Base-by-base conservation (phyloP, 441 rosid genomes). In the Pelargonium citronellum region DNA sequence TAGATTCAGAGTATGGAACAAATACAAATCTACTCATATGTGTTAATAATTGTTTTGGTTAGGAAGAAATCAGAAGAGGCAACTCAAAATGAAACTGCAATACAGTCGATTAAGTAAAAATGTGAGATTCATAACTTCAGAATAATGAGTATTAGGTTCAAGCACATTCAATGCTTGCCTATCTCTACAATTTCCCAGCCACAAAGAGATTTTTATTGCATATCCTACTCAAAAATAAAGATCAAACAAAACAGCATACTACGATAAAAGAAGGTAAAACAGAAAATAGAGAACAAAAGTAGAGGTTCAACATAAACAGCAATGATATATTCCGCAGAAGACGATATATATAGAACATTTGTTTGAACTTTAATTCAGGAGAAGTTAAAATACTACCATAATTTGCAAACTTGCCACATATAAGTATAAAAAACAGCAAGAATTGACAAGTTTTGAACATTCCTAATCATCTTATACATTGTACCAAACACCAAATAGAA, bases 341-440 rank as follows among this genome's bases (percentile, higher is more conserved):
- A 57, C 0, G 4, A 57, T 7, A 19, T 16, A 17, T 17, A 17
- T 22, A 5, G 9, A 17, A 57, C 27, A 19, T 57, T 57, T 57
- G 62, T 57, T 57, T 37, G 8, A 37, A 37, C 41, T 37, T 37
- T 5, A 37, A 37, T 8, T 5, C 41, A 6, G 41, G 41, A 37
- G 41, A 37, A 37, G 41, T 37, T 37, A 37, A 55, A 15, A 55
- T 55, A 55, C 61, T 55, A 16, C 61, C 61, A 55, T 55, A 55
- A 55, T 16, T 55, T 55, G 22, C 16, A 19, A 55, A 15, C 7
- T n/a, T 4, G 61, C 20, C 10, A 20, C 5, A 57, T 22, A 57
- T 57, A 57, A 37, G 24, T 20, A 16, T 55, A 19, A 55, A 55
- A 57, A 57, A 17, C 27, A 19, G 30, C 62, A 57, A 17, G 27